These are phyloP conservation scores for Voacanga thouarsii DNA, from an alignment of 257 asterid species.

Conservation along the genomic window DNA sequence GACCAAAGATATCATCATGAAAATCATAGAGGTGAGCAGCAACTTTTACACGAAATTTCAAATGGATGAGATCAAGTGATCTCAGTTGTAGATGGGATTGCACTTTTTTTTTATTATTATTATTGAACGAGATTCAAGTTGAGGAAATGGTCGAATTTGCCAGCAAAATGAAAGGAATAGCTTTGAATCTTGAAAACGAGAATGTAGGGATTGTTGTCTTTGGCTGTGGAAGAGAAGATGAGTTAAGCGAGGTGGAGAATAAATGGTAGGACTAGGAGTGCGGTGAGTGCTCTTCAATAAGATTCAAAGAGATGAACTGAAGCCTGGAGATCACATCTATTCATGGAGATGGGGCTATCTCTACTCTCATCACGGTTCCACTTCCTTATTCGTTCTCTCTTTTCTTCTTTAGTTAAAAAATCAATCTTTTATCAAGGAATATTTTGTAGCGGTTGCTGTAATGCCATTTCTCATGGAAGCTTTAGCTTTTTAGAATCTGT, in stretches of 20 bases:
- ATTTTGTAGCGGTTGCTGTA: neutral
- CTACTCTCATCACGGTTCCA: slow-evolving; percentile 71
- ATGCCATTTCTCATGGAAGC: neutral
- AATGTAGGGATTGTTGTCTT: too few relatives aligned
- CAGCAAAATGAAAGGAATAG: slow-evolving; percentile 3
- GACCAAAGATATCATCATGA: too few relatives aligned
- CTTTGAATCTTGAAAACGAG: neutral
- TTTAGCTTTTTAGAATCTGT: neutral
- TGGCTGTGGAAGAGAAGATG: neutral
- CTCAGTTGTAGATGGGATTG: too few relatives aligned
- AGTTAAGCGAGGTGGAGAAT: neutral
- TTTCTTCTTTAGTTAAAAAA: neutral
- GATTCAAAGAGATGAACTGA: too few relatives aligned
- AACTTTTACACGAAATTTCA: too few relatives aligned
- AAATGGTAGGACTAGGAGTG: too few relatives aligned
- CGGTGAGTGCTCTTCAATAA: too few relatives aligned
- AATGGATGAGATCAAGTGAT: too few relatives aligned
- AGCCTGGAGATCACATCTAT: too few relatives aligned
- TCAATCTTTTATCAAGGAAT: neutral
- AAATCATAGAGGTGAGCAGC: too few relatives aligned
- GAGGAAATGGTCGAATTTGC: slow-evolving; percentile 7
- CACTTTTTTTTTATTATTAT: too few relatives aligned
- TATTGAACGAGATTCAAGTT: neutral
- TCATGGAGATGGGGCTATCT: too few relatives aligned
- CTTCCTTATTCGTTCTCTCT: neutral